These are phyloP conservation scores for Talaromyces stipitatus DNA, from an alignment of 495 filamentous ascomycete species.

Conservation along the genomic window DNA sequence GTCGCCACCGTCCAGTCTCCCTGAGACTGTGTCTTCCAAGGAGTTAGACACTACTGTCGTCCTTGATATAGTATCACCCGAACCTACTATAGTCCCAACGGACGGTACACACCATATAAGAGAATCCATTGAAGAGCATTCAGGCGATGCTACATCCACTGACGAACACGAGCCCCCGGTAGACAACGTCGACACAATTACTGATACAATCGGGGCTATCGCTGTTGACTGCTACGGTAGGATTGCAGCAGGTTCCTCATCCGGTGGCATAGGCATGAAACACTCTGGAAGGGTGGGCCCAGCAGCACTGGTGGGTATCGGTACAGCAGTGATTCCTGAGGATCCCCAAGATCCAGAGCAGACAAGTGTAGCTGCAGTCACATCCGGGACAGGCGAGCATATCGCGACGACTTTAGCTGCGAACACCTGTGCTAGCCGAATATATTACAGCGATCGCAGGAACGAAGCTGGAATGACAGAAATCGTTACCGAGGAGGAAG, in stretches of 20 bases:
- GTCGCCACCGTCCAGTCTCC: constrained; percentile 4
- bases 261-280: constrained; percentile 99
- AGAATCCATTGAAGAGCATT: background rate
- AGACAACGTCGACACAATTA: constrained; percentile 46
- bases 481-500: constrained; percentile 60
- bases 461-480: constrained; percentile 51
- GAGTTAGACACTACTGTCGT: background rate
- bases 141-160: background rate
- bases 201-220: constrained; percentile 92
- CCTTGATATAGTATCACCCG: background rate
- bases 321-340: constrained; percentile 74
- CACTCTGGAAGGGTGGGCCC: constrained; percentile 84
- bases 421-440: constrained; percentile 63
- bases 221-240: constrained; percentile 77
- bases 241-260: constrained; percentile 95
- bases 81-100: background rate
- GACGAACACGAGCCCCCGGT: background rate
- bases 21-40: background rate
- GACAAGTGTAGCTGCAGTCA: constrained; percentile 66
- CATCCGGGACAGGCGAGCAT: constrained; percentile 93
- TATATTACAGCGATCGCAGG: constrained; percentile 60
- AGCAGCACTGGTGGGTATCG: constrained; percentile 85
- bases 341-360: constrained; percentile 52
- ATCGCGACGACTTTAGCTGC: constrained; percentile 90
- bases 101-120: background rate